Evolutionary conservation across 352 stramenopile genomes (phyloP), one percentile per base, ranked within the genome.

Genomic region (Halophytophthora polymorphica): DNA sequence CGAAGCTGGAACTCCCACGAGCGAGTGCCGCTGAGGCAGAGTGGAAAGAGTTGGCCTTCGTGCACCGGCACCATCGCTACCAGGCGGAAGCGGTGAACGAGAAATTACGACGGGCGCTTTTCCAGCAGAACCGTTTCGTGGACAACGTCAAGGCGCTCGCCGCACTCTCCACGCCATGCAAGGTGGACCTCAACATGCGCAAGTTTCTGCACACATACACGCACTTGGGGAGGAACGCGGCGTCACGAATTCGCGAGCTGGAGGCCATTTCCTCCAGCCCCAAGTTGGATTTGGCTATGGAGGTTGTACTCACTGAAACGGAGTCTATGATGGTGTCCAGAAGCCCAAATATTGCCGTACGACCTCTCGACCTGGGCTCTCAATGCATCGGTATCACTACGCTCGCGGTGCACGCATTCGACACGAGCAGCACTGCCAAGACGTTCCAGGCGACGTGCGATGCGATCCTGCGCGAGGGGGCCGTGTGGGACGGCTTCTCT

Each of bases 121-220:
- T 80, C 43, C 11, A 14, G 39, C 48, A 55, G 38, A 23, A 38
- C 18, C 17, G 48, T 5, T 55, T 55, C 48, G 17, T 55, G 3
- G 6, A 18, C 14, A 40, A 36, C 17, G 25, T 55, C n/a, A 55
- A 48, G 38, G 25, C 28, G n/a, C 17, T 42, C 2, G 29, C 46
- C 11, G 15, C 46, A 2, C 1, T 38, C 40, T 34, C 40, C 14
- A 50, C 17, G 6, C 29, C 21, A 21, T 35, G 8, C 23, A 39
- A 38, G 28, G 29, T 50, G 1, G 66, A 72, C 22, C 45, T 80
- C 15, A 75, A 77, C 53, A 58, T 77, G 56, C 55, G 53, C 15
- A 54, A 72, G 25, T 40, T 77, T 10, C 50, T 80, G 17, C 70
- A 80, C 58, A 74, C 64, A 18, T 74, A 72, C 61, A 69, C 58